phyloP scores from a whole-genome alignment of 352 stramenopile species.

The Globisporangium cylindrosporum region DNA sequence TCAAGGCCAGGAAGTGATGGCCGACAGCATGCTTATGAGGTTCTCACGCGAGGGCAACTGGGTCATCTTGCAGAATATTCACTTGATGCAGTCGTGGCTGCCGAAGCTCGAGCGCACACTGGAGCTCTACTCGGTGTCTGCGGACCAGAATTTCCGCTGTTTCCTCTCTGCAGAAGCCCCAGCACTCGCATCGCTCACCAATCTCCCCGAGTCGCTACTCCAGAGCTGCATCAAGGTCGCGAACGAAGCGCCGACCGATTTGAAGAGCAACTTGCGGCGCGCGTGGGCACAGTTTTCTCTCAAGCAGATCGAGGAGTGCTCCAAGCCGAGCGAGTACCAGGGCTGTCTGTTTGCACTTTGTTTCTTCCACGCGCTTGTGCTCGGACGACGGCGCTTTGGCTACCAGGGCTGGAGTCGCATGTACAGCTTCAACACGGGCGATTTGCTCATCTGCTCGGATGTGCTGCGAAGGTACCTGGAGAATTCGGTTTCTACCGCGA shows the following conservation, averaged over 20 bases:
- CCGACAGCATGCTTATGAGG: conserved; percentile 64
- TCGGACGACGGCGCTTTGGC: conserved; percentile 89
- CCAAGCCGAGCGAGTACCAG: conserved; percentile 86
- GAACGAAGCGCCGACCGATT: conserved; percentile 76
- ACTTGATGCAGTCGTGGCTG: conserved; percentile 91
- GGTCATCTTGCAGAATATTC: conserved; percentile 91
- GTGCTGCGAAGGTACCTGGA: conserved; percentile 73
- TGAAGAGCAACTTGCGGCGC: conserved; percentile 81
- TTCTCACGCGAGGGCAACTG: conserved; percentile 80
- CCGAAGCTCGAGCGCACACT: conserved; percentile 77
- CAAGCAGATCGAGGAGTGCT: conserved; percentile 69
- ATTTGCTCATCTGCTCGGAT: conserved; percentile 91
- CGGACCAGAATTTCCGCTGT: conserved; percentile 92
- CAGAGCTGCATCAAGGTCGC: conserved; percentile 88
- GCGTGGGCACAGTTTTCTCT: conserved; percentile 78
- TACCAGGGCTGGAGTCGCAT: conserved; percentile 90
- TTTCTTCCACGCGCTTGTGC: conserved; percentile 93
- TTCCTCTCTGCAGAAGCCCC: conserved; percentile 93
- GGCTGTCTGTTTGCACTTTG: conserved; percentile 92
- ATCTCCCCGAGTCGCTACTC: conserved; percentile 85
- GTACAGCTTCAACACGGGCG: conserved; percentile 94
- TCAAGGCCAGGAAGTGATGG: conserved; percentile 80
- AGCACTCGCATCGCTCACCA: conserved; percentile 77
- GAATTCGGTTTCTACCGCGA: conserved; percentile 16
- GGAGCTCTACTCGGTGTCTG: conserved; percentile 73